Evolutionary conservation across 2,329 filamentous ascomycete species (phyloP).

Genomic region (Beauveria caledonica): DNA sequence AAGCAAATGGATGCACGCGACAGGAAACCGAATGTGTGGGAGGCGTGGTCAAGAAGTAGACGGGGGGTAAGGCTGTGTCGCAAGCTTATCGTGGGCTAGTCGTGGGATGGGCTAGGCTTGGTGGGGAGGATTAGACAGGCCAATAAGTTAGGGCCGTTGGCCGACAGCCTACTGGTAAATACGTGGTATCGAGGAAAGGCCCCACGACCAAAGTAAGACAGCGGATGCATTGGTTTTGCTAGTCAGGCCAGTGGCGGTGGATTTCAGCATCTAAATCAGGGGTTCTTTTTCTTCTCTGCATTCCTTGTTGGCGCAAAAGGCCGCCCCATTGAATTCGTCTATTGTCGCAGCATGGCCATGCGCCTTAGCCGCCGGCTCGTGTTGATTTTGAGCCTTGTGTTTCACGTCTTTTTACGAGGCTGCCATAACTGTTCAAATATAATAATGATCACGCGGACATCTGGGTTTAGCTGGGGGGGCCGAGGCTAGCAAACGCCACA

Average conservation of each 20-base stretch:
- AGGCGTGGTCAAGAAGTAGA: not conserved
- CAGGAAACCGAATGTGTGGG: slow-evolving; percentile 4
- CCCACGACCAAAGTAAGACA: too few species aligned
- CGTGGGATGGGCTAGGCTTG: slow-evolving; percentile 3
- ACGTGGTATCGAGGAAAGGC: too few species aligned
- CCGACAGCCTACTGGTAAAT: not conserved
- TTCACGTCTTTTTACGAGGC: too few species aligned
- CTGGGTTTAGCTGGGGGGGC: not conserved
- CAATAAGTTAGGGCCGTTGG: not conserved
- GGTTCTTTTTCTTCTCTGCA: not conserved
- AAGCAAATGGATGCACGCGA: slow-evolving; percentile 3
- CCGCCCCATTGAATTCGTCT: not conserved
- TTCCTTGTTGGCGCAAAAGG: not conserved
- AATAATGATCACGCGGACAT: not conserved
- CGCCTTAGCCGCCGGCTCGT: too few species aligned
- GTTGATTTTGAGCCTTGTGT: too few species aligned
- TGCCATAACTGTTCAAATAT: not conserved
- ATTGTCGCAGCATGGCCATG: not conserved
- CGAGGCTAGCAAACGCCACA: not conserved
- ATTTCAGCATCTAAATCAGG: too few species aligned
- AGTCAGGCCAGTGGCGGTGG: too few species aligned
- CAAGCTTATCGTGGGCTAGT: not conserved
- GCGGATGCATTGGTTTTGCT: too few species aligned
- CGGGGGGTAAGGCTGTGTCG: not conserved
- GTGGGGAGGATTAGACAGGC: not conserved